phyloP scores from a whole-genome alignment of 2,329 filamentous ascomycete genomes.

The Penicillium sp. region DNA sequence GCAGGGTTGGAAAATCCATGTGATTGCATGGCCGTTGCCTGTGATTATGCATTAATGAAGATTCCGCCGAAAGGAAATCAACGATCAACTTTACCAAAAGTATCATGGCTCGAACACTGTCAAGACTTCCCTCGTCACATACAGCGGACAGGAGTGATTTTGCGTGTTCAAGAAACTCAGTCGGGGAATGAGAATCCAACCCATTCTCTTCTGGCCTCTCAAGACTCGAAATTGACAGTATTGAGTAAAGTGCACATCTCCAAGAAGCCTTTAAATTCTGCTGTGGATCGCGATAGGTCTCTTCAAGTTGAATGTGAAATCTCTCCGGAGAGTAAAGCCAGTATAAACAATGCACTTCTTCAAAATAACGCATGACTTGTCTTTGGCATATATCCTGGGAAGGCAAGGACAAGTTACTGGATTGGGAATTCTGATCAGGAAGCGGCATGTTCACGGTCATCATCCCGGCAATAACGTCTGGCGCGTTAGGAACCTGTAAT shows the following conservation, averaged over 20 bases:
- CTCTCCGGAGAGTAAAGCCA: neutral
- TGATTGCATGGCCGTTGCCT: neutral
- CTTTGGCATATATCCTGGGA: neutral
- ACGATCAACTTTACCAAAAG: neutral
- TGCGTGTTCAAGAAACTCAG: neutral
- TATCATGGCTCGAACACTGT: neutral
- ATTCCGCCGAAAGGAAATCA: neutral
- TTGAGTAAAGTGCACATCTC: neutral
- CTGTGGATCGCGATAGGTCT: neutral
- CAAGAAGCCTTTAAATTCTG: neutral
- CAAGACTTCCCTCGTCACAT: neutral
- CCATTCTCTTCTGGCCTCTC: no score
- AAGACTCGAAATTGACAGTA: neutral
- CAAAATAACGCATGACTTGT: neutral
- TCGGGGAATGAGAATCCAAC: no score
- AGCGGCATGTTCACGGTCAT: neutral
- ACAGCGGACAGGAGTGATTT: neutral
- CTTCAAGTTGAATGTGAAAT: neutral
- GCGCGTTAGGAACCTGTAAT: no score
- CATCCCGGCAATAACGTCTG: neutral
- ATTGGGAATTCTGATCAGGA: no score
- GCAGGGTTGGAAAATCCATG: neutral
- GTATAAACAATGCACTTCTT: neutral
- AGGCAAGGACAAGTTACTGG: neutral
- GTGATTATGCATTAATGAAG: neutral